Base-by-base conservation (phyloP, 140 eudicot species). In the Bidens hawaiensis region DNA sequence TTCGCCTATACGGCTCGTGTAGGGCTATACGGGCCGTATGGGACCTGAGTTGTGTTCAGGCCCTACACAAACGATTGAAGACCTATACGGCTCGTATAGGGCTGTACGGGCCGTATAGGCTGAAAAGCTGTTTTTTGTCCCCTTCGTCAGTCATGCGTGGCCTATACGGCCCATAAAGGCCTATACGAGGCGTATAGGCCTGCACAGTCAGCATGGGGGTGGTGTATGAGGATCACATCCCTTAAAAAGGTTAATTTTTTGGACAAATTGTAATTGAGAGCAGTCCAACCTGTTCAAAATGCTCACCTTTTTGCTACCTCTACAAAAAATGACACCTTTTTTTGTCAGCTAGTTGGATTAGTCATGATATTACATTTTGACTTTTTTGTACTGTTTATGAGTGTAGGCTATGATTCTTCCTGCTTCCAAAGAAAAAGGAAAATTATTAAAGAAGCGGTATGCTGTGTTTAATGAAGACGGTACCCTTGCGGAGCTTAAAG, bases 401-500 rank as follows among this genome's bases (percentile, higher is more conserved):
- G 14, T 75, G 75, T 57, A 94, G 99, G 99, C 99, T 53, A 94
- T 94, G 99, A 94, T 94, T 69, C 51, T 94, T 79, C 99, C 99
- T n/a, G 97, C 99, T 69, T 94, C 99, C 38, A 94, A 94, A 76
- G 99, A 88, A 75, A 90, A 94, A 88, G 97, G 95, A 11, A 94
- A 85, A 64, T 56, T 85, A 54, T 75, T 94, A 36, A 94, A 94
- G 83, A 94, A 94, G 75, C 88, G 99, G 16, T 94, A 94, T 81
- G 99, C 99, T 64, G 99, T 94, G 64, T 94, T 94, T 61, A 94
- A 94, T 82, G 97, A 94, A 67, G 97, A 94, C 62, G 99, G 99
- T 54, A 94, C 99, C 68, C 94, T 94, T 38, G 99, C 99, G 0
- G 99, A 94, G 77, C 90, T 94, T 25, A 94, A 94, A 78, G 99